Percentiles rank a stretch among this genome's conserved stretches.
These are phyloP conservation scores for Pythium utonaiense DNA, from an alignment of 352 stramenopile genomes.

Conservation along the genomic window DNA sequence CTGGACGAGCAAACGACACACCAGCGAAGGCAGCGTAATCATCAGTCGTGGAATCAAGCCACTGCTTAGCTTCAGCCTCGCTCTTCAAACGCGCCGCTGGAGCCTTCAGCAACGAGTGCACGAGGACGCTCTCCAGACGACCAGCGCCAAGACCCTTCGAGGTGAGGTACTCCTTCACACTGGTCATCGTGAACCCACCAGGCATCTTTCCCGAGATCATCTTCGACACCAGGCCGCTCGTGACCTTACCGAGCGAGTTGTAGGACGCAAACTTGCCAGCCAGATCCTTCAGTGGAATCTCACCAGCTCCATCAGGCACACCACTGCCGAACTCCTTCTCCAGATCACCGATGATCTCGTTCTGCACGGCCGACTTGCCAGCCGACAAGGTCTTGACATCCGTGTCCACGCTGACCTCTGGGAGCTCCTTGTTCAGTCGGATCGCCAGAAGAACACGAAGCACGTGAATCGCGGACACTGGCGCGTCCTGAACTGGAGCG, in stretches of 20 bases:
- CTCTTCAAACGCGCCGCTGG: conserved; percentile 67
- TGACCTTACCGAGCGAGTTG: conserved; percentile 69
- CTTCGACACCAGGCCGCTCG: conserved; percentile 59
- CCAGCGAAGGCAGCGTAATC: conserved; percentile 74
- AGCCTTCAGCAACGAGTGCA: conserved; percentile 56
- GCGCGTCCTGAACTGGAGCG: conserved; percentile 45
- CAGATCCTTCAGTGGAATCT: conserved; percentile 73
- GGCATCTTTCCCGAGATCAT: conserved; percentile 81
- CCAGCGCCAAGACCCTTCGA: conserved; percentile 64
- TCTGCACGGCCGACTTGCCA: conserved; percentile 85
- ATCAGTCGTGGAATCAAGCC: conserved; percentile 69
- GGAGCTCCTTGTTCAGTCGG: conserved; percentile 69
- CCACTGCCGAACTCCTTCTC: conserved; percentile 82
- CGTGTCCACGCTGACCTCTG: conserved; percentile 64
- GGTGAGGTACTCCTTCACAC: conserved; percentile 67
- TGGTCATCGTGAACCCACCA: conserved; percentile 79
- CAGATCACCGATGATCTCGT: conserved; percentile 86
- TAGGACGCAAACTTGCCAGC: conserved; percentile 66
- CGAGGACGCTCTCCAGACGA: conserved; percentile 73
- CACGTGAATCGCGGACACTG: conserved; percentile 59
- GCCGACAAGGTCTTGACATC: conserved; percentile 78
- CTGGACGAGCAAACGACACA: conserved; percentile 48
- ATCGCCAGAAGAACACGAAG: conserved; percentile 75
- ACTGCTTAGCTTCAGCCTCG: conserved; percentile 69
- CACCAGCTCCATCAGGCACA: conserved; percentile 63